Evolutionary conservation across 306 rosid genomes (phyloP).

Genomic region (Fragaria iinumae): DNA sequence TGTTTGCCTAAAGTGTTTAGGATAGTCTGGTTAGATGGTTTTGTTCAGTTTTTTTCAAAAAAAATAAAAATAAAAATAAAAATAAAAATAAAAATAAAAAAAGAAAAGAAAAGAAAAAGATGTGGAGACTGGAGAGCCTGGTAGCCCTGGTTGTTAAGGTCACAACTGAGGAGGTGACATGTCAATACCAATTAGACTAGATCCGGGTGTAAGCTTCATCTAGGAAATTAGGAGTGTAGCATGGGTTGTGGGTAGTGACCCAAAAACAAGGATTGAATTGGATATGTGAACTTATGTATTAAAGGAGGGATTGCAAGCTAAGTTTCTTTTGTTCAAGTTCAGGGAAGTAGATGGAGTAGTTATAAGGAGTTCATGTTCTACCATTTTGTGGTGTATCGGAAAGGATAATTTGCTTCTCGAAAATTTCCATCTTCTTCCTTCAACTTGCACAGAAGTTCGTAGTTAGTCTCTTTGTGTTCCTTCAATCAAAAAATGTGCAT

Average conservation of each 20-base stretch:
- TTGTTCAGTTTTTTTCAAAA: not conserved
- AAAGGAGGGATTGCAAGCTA: not conserved
- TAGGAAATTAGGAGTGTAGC: not conserved
- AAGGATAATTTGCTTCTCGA: not conserved
- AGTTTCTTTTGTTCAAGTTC: not conserved
- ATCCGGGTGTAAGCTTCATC: not conserved
- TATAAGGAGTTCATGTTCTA: no score
- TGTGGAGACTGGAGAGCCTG: not conserved
- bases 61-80: no score
- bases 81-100: no score
- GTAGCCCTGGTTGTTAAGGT: not conserved
- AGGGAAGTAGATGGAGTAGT: not conserved
- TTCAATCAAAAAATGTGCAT: not conserved
- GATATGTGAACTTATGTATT: not conserved
- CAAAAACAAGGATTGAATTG: not conserved
- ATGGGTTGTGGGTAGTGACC: not conserved
- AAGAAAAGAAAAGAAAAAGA: not conserved
- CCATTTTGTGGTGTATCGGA: no score
- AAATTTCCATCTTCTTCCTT: not conserved
- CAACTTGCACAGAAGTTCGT: not conserved
- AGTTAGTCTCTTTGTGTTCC: not conserved
- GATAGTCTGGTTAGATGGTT: not conserved
- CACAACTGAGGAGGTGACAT: not conserved
- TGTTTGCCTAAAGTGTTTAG: not conserved
- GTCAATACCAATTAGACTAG: not conserved